Conservation (phyloP, 2,329 filamentous ascomycete species). For the Shiraia sp. region DNA sequence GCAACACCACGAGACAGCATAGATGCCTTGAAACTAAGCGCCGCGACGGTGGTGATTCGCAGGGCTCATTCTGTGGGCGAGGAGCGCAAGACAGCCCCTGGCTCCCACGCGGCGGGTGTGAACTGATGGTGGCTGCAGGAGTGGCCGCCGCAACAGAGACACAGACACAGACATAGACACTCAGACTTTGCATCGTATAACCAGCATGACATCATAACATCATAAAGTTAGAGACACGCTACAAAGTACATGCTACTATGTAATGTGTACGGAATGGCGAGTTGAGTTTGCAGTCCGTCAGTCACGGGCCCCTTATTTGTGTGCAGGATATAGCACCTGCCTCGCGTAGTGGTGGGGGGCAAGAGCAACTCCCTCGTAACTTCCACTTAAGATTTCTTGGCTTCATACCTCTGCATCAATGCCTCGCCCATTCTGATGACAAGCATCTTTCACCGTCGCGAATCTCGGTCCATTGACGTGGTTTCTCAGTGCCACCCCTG, state of each 20-base stretch:
- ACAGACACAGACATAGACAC: conserved; percentile 12
- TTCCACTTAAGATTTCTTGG: conserved; percentile 2
- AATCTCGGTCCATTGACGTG: too few species aligned
- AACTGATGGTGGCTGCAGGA: conserved; percentile 26
- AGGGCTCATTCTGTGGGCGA: conserved; percentile 5
- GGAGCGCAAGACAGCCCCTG: conserved; percentile 1
- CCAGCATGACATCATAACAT: conserved; percentile 27
- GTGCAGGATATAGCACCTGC: too few species aligned
- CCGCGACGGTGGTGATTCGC: conserved; percentile 2
- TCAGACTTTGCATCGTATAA: conserved; percentile 1
- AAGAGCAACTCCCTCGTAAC: not conserved
- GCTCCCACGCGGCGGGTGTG: conserved; percentile 9
- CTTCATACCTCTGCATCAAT: not conserved
- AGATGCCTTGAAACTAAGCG: conserved; percentile 7
- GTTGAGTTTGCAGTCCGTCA: not conserved
- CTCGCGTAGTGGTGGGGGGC: too few species aligned
- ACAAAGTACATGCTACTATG: not conserved
- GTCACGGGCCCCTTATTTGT: too few species aligned
- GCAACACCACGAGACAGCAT: conserved; percentile 15
- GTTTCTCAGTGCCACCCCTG: too few species aligned
- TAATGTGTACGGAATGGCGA: not conserved
- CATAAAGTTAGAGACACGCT: too few species aligned
- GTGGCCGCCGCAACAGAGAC: not conserved
- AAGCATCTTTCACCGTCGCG: too few species aligned
- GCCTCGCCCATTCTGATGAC: too few species aligned